A percentile compares a stretch with the other conserved stretches of the same genome.
These are phyloP conservation scores for Sodiomyces alkalinus DNA, from an alignment of 2,329 filamentous ascomycete species.

Conservation along the genomic window DNA sequence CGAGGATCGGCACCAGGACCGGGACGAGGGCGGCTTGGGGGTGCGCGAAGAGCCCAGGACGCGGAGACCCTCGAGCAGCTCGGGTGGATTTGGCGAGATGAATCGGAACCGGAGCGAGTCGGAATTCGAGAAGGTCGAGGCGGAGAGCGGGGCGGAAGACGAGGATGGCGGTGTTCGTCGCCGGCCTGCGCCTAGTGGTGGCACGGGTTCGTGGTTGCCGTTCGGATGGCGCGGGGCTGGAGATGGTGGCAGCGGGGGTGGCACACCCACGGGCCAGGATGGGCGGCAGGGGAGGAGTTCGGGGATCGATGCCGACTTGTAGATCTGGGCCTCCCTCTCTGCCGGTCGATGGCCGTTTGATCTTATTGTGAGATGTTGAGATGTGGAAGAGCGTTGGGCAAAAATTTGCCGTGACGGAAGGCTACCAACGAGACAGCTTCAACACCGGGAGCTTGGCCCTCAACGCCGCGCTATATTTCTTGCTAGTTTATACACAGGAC, in stretches of 20 bases:
- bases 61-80: conserved; percentile 23
- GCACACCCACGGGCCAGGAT: conserved; percentile 13
- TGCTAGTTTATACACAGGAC: too few relatives aligned
- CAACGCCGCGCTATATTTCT: too few relatives aligned
- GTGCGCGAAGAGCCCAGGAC: conserved; percentile 6
- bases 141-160: conserved; percentile 46
- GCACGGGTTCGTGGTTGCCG: conserved; percentile 30
- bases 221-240: conserved; percentile 38
- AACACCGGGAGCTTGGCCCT: too few relatives aligned
- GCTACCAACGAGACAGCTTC: too few relatives aligned
- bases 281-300: conserved; percentile 15
- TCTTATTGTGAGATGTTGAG: too few relatives aligned
- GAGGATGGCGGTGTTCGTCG: conserved; percentile 26
- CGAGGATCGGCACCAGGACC: conserved; percentile 1
- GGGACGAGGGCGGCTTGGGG: conserved; percentile 1
- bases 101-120: conserved; percentile 73
- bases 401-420: too few relatives aligned
- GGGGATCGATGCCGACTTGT: conserved; percentile 6
- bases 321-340: conserved; percentile 1
- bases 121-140: conserved; percentile 81
- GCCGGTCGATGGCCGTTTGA: too few relatives aligned
- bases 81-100: conserved; percentile 32
- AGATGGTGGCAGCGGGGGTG: conserved; percentile 8
- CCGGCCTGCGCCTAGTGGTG: conserved; percentile 11
- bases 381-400: too few relatives aligned